These are phyloP conservation scores for Penicillium goetzii DNA, from an alignment of 495 filamentous ascomycete species.

Conservation along the genomic window DNA sequence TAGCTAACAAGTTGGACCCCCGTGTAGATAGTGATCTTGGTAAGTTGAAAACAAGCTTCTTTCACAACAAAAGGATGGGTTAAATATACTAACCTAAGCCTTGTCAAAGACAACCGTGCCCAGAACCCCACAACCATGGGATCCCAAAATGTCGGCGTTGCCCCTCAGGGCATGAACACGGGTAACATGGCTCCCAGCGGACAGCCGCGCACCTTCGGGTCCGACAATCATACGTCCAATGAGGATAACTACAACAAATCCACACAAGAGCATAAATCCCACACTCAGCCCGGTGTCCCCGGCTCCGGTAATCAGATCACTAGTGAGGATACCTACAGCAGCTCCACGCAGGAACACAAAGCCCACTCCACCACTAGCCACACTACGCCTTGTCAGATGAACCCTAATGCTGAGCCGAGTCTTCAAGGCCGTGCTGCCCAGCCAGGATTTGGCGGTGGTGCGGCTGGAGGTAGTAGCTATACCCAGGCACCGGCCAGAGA, in stretches of 20 bases:
- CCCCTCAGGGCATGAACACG: neutral
- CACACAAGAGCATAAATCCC: slow-evolving; percentile 7
- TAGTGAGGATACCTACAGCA: slow-evolving; percentile 14
- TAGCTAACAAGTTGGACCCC: slow-evolving; percentile 54
- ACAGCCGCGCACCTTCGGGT: neutral
- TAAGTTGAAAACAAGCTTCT: slow-evolving; percentile 5
- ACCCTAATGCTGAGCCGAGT: neutral
- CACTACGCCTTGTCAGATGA: slow-evolving; percentile 12
- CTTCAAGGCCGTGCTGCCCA: neutral
- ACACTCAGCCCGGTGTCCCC: neutral
- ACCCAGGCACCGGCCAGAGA: neutral
- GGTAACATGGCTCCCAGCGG: neutral
- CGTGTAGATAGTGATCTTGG: slow-evolving; percentile 51
- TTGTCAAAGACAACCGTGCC: slow-evolving; percentile 11
- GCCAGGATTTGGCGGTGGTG: slow-evolving; percentile 14
- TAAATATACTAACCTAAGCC: neutral
- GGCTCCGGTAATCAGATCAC: neutral
- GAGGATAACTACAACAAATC: slow-evolving; percentile 15
- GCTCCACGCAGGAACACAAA: slow-evolving; percentile 24
- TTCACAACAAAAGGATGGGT: too few relatives aligned
- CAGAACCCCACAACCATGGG: neutral
- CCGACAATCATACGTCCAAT: slow-evolving; percentile 9
- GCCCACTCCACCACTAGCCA: slow-evolving; percentile 19
- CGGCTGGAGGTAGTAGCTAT: slow-evolving; percentile 18
- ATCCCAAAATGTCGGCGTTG: slow-evolving; percentile 1